Conservation (phyloP, 805 yeast species). For the Zygosaccharomyces gambellarensis region DNA sequence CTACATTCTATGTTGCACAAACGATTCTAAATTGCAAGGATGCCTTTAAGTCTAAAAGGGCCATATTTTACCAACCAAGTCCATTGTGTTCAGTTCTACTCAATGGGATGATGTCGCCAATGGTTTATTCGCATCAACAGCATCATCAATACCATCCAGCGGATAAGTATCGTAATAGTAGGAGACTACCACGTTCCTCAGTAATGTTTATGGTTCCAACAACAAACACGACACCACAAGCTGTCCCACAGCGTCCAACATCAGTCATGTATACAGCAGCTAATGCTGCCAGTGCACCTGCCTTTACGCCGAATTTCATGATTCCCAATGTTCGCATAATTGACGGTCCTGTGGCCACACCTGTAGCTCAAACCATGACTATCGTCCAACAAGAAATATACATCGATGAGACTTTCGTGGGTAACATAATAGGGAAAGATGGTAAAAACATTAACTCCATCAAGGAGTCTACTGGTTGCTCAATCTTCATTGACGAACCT, state of each 20-base stretch:
- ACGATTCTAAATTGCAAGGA: conserved; percentile 56
- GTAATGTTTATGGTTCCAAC: conserved; percentile 11
- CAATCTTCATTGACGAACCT: conserved; percentile 62
- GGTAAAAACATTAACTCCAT: conserved; percentile 79
- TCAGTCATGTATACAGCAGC: conserved; percentile 25
- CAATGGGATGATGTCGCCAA: conserved; percentile 14
- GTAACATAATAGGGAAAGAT: conserved; percentile 80
- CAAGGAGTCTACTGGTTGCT: conserved; percentile 68
- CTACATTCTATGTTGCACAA: conserved; percentile 67
- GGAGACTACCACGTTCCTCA: conserved; percentile 17
- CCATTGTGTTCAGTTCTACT: conserved; percentile 26
- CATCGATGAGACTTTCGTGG: conserved; percentile 75
- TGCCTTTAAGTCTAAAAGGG: conserved; percentile 45
- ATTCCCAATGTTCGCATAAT: conserved; percentile 27
- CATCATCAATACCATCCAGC: conserved; percentile 28
- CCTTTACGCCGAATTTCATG: conserved; percentile 24
- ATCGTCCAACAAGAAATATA: conserved; percentile 59
- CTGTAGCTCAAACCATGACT: conserved; percentile 41
- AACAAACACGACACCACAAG: conserved; percentile 3
- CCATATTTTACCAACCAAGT: conserved; percentile 33
- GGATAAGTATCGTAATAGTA: conserved; percentile 21
- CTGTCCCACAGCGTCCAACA: conserved; percentile 5
- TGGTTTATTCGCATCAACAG: conserved; percentile 23
- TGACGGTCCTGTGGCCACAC: conserved; percentile 17
- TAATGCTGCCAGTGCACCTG: conserved; percentile 25